phyloP scores from a whole-genome alignment of 1,139 yeast genomes.

The Eremothecium gossypii region DNA sequence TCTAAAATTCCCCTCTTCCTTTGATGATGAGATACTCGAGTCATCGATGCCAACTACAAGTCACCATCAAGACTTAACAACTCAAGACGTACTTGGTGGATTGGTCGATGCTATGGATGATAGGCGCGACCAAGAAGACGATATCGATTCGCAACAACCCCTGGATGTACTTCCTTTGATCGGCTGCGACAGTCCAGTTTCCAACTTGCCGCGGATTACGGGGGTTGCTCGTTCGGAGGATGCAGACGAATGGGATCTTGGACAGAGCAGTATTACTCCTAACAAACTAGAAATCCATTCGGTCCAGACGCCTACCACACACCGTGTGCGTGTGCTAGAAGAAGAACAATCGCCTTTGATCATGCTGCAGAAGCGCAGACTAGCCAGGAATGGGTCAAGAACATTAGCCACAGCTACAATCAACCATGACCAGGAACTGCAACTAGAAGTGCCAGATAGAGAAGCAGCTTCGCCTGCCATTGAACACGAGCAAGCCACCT shows the following conservation, averaged over 20 bases:
- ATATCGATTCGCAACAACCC: constrained; percentile 6
- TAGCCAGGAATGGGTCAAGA: constrained; percentile 15
- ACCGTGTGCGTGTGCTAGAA: background rate
- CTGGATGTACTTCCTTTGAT: constrained; percentile 15
- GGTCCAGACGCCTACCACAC: background rate
- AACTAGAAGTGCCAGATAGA: background rate
- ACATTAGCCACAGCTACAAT: constrained; percentile 9
- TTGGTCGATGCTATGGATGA: background rate
- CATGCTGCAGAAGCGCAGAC: constrained; percentile 19
- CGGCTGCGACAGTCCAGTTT: background rate
- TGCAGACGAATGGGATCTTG: constrained; percentile 7
- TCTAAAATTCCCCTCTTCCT: constrained; percentile 10
- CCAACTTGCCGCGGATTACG: background rate
- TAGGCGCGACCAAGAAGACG: background rate
- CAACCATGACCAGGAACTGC: background rate
- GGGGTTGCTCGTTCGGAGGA: background rate
- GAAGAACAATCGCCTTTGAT: constrained; percentile 23
- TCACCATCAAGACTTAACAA: background rate
- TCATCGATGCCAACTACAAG: constrained; percentile 7
- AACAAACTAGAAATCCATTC: constrained; percentile 1
- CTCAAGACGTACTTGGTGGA: background rate
- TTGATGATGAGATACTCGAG: constrained; percentile 6
- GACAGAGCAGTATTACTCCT: background rate
- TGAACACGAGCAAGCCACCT: constrained; percentile 7
- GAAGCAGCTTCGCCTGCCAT: background rate